Evolutionary conservation across 2,329 filamentous ascomycete genomes (phyloP).

Genomic region (Penicillium sclerotiorum): DNA sequence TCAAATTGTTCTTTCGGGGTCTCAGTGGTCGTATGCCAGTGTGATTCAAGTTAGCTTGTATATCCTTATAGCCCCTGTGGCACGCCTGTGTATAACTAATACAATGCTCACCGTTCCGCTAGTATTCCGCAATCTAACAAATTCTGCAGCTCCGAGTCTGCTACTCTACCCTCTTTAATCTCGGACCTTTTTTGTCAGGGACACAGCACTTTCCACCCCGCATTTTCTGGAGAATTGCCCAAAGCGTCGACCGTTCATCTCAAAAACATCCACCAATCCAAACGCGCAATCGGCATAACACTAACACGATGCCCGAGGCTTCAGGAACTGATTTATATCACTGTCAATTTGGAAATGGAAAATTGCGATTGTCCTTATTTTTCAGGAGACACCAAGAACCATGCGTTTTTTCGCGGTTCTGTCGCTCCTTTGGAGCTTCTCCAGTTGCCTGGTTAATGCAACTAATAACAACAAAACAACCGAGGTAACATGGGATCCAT

Average conservation of each 20-base stretch:
- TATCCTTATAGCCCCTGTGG: too few species aligned
- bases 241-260: slow-evolving; percentile 11
- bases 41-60: too few species aligned
- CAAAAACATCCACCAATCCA: slow-evolving; percentile 33
- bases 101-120: too few species aligned
- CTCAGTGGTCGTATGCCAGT: too few species aligned
- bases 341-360: not conserved
- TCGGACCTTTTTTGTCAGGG: too few species aligned
- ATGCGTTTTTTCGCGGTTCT: slow-evolving; percentile 26
- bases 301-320: slow-evolving; percentile 26
- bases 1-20: too few species aligned
- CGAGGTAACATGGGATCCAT: slow-evolving; percentile 56
- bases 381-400: not conserved
- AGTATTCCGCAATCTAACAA: too few species aligned
- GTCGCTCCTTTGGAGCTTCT: slow-evolving; percentile 18
- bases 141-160: too few species aligned
- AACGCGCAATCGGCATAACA: slow-evolving; percentile 17
- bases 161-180: too few species aligned
- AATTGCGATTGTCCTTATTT: not conserved
- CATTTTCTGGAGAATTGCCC: slow-evolving; percentile 23
- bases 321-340: slow-evolving; percentile 2
- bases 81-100: too few species aligned
- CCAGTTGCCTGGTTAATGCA: slow-evolving; percentile 12
- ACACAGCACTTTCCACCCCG: too few species aligned
- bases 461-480: slow-evolving; percentile 48